A percentile compares a stretch with the other conserved stretches of the same genome.
Evolutionary conservation across 1,284 basidiomycete species (phyloP).

Genomic region (Prillingera fragicola): DNA sequence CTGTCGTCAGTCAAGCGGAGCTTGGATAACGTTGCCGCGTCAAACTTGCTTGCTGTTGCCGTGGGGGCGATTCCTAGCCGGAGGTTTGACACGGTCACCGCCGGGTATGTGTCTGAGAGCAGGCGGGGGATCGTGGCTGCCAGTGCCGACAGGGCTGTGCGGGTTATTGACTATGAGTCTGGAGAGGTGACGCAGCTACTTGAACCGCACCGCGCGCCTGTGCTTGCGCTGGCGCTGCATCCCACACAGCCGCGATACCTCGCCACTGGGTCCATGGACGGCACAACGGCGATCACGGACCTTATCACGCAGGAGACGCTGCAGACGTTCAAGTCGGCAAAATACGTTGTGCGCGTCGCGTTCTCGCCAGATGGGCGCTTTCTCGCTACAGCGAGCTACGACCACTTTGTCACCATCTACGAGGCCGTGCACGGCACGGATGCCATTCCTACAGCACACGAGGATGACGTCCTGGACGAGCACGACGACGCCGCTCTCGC

Average conservation of each 20-base stretch:
- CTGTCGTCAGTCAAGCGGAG: conserved; percentile 20
- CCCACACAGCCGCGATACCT: conserved; percentile 42
- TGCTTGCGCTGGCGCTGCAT: conserved; percentile 42
- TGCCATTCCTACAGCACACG: conserved; percentile 8
- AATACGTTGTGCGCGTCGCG: conserved; percentile 44
- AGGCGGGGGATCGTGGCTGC: conserved; percentile 60
- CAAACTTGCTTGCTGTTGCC: conserved; percentile 37
- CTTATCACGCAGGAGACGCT: conserved; percentile 33
- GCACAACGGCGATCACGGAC: conserved; percentile 39
- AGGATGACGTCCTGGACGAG: conserved; percentile 25
- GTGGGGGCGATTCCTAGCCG: conserved; percentile 28
- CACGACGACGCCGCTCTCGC: conserved; percentile 35
- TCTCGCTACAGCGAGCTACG: conserved; percentile 46
- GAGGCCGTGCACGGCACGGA: conserved; percentile 13
- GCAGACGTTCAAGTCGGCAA: conserved; percentile 40
- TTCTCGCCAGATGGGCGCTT: conserved; percentile 40
- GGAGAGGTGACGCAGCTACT: conserved; percentile 55
- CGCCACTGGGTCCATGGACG: conserved; percentile 46
- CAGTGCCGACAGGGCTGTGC: conserved; percentile 74
- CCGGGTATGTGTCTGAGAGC: conserved; percentile 30
- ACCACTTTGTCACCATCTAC: conserved; percentile 42
- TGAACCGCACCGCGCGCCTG: conserved; percentile 42
- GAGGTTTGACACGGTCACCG: conserved; percentile 37
- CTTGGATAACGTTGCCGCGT: conserved; percentile 32
- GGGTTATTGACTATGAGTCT: conserved; percentile 66